Percentiles rank a stretch among this genome's conserved stretches.
These are phyloP conservation scores for Tuber microsphaerosporum DNA, from an alignment of 495 filamentous ascomycete species.

Conservation along the genomic window DNA sequence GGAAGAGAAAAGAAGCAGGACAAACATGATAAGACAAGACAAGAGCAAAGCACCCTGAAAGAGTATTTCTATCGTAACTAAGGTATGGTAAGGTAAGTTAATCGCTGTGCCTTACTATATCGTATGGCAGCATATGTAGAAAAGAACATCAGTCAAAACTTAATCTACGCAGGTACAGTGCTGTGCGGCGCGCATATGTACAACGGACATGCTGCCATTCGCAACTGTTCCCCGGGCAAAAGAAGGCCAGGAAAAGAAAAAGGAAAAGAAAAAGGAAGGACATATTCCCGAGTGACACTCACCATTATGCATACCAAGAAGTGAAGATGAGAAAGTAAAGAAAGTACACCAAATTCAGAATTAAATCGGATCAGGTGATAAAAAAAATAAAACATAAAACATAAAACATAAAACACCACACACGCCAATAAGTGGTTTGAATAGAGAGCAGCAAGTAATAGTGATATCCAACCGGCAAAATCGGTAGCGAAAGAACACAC, in stretches of 20 bases:
- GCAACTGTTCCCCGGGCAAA: neutral
- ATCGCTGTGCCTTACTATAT: neutral
- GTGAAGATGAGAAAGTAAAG: neutral
- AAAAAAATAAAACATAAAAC: constrained; percentile 6
- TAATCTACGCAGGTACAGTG: neutral
- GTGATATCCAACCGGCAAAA: neutral
- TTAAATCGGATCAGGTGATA: constrained; percentile 1
- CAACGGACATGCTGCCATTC: neutral
- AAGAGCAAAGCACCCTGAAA: neutral
- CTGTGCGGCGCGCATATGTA: neutral
- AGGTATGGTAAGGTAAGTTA: neutral
- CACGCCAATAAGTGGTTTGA: constrained; percentile 3
- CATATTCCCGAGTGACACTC: constrained; percentile 4
- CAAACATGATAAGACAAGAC: neutral
- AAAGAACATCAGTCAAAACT: neutral
- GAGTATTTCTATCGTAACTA: neutral
- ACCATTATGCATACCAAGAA: neutral
- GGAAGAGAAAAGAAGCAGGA: neutral
- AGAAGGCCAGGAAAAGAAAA: neutral
- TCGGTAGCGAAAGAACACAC: neutral
- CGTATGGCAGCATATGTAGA: neutral
- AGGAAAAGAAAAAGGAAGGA: constrained; percentile 3
- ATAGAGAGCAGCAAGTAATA: neutral
- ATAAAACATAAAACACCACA: constrained; percentile 5
- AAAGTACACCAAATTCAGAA: constrained; percentile 6